These are phyloP conservation scores for Rhizopogon vesiculosus DNA, from an alignment of 768 basidiomycete species.

Conservation along the genomic window DNA sequence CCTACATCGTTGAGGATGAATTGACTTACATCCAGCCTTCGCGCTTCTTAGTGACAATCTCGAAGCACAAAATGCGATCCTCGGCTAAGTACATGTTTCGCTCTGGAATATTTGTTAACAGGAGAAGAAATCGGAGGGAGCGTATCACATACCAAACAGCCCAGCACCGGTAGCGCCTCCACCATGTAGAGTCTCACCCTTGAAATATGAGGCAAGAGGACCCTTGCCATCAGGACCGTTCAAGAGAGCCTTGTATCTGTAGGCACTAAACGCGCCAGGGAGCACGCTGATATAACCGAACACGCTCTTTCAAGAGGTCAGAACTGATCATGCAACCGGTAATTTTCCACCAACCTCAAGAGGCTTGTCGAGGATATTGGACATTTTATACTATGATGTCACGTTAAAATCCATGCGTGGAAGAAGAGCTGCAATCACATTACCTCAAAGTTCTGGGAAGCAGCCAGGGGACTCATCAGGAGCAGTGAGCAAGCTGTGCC, in stretches of 20 bases:
- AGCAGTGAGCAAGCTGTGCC: constrained; percentile 70
- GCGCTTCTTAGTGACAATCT: constrained; percentile 85
- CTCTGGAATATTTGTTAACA: constrained; percentile 31
- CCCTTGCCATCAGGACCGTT: constrained; percentile 88
- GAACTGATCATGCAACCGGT: background rate
- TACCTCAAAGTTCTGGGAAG: constrained; percentile 94
- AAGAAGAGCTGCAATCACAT: background rate
- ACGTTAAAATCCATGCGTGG: constrained; percentile 3
- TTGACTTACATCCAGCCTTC: constrained; percentile 73
- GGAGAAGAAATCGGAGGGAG: background rate
- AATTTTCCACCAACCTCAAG: constrained; percentile 56
- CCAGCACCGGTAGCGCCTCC: constrained; percentile 55
- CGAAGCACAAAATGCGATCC: constrained; percentile 89
- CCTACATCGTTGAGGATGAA: background rate
- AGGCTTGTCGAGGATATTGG: constrained; percentile 94
- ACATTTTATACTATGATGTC: constrained; percentile 76
- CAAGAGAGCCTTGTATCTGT: constrained; percentile 81
- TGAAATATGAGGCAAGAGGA: constrained; percentile 90
- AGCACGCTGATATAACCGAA: constrained; percentile 86
- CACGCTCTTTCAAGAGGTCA: constrained; percentile 45
- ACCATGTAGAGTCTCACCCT: constrained; percentile 84
- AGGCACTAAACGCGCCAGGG: constrained; percentile 90
- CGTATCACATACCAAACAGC: constrained; percentile 46
- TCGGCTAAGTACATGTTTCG: constrained; percentile 93
- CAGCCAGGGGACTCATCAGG: constrained; percentile 73